Evolutionary conservation across 108 stramenopile species (phyloP).

Genomic region (Skeletonema menzelii): DNA sequence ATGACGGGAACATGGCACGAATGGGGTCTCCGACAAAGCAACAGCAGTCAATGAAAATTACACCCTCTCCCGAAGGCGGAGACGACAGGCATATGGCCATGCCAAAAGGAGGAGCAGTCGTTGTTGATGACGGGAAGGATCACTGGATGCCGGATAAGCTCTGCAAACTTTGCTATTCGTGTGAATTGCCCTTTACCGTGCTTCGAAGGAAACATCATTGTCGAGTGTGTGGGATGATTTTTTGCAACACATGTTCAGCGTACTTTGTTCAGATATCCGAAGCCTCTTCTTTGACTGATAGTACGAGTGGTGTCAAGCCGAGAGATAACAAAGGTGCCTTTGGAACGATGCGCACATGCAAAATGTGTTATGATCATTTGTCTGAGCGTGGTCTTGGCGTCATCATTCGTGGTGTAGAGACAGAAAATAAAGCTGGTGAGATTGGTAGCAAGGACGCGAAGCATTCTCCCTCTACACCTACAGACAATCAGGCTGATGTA

Average conservation of each 20-base stretch:
- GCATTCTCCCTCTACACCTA: neutral
- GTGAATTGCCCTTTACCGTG: conserved; percentile 92
- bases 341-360: conserved; percentile 69
- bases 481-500: neutral
- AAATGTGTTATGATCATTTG: conserved; percentile 79
- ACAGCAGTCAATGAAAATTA: neutral
- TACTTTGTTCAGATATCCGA: conserved; percentile 79
- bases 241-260: conserved; percentile 91
- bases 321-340: neutral
- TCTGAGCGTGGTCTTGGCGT: conserved; percentile 48
- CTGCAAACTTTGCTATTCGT: conserved; percentile 92
- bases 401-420: conserved; percentile 25
- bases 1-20: neutral
- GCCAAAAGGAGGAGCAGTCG: conserved; percentile 23
- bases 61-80: neutral
- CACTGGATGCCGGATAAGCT: conserved; percentile 95
- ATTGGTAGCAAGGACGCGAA: conserved; percentile 13
- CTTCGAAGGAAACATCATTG: conserved; percentile 96
- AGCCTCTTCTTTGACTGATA: neutral
- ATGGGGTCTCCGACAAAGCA: neutral
- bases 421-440: neutral
- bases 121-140: conserved; percentile 57
- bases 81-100: neutral
- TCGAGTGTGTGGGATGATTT: conserved; percentile 97
- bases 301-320: neutral